Percentiles rank a stretch among this genome's conserved stretches.
phyloP scores from a whole-genome alignment of 352 stramenopile species.

The Phytopythium chamaehyphon region DNA sequence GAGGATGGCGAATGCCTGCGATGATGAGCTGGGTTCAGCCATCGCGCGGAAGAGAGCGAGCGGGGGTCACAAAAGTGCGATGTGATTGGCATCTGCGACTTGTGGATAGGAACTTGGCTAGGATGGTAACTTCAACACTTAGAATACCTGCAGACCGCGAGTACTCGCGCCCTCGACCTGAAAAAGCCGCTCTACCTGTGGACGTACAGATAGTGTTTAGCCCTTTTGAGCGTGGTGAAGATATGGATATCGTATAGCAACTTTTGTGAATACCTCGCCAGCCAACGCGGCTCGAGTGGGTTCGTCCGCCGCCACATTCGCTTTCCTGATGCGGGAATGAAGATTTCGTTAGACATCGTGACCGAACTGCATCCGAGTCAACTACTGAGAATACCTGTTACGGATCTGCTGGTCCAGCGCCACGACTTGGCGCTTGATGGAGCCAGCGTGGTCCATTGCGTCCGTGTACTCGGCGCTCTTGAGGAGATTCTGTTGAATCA shows the following conservation, averaged over 20 bases:
- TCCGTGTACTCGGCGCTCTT: constrained; percentile 1
- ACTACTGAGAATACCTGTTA: no score
- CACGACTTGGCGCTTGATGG: constrained; percentile 3
- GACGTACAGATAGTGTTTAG: no score
- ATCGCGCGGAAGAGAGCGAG: constrained; percentile 4
- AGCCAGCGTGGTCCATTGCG: neutral
- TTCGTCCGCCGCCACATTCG: constrained; percentile 2
- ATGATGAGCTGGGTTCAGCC: neutral
- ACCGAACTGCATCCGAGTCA: no score
- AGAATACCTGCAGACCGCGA: neutral
- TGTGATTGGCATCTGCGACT: constrained; percentile 1
- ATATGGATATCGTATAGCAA: neutral
- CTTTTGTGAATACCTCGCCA: neutral
- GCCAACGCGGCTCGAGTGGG: neutral
- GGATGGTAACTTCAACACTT: neutral
- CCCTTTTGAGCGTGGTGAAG: no score
- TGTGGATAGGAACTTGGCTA: no score
- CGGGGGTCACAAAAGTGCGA: neutral
- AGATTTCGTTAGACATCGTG: neutral
- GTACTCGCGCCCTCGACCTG: neutral
- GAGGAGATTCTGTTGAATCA: neutral
- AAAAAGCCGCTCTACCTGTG: constrained; percentile 3
- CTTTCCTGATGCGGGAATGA: constrained; percentile 7
- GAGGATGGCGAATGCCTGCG: neutral
- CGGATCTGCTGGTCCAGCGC: constrained; percentile 2